Evolutionary conservation across 2,329 filamentous ascomycete species (phyloP).

Genomic region (Huntiella bhutanensis): DNA sequence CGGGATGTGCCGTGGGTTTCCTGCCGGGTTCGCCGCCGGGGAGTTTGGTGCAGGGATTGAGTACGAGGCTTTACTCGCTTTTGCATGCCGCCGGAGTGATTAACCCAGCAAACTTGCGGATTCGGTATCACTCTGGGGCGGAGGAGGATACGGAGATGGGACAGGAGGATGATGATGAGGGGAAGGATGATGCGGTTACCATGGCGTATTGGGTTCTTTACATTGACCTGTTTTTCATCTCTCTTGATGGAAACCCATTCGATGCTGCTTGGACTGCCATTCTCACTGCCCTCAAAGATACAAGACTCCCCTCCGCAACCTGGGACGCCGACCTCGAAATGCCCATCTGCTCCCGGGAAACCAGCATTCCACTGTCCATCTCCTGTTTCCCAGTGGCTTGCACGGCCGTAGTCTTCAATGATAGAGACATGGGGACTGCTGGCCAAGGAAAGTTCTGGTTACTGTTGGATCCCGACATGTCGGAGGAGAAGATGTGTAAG

Average conservation of each 20-base stretch:
- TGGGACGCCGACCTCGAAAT: constrained; percentile 71
- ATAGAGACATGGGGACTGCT: constrained; percentile 16
- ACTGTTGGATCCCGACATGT: constrained; percentile 69
- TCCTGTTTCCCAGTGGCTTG: constrained; percentile 53
- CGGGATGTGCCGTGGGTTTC: constrained; percentile 72
- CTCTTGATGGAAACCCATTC: constrained; percentile 77
- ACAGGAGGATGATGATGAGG: constrained; percentile 20
- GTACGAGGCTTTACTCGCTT: constrained; percentile 58
- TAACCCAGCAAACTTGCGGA: constrained; percentile 47
- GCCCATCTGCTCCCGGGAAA: constrained; percentile 50
- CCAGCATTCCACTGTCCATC: constrained; percentile 38
- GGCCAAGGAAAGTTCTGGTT: constrained; percentile 44
- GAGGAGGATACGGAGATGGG: constrained; percentile 26
- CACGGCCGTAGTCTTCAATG: constrained; percentile 62
- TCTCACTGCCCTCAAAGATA: constrained; percentile 61
- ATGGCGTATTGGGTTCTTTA: constrained; percentile 92
- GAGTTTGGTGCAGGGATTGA: constrained; percentile 64
- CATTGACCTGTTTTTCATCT: constrained; percentile 87
- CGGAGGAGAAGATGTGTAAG: constrained; percentile 70
- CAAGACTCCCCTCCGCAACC: constrained; percentile 55
- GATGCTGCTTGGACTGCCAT: constrained; percentile 79
- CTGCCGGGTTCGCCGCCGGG: constrained; percentile 69
- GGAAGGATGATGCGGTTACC: constrained; percentile 26
- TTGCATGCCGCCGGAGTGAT: constrained; percentile 55
- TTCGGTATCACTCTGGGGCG: constrained; percentile 40